These are phyloP conservation scores for Saxispiralis lemnorum DNA, from an alignment of 495 filamentous ascomycete genomes.

Conservation along the genomic window DNA sequence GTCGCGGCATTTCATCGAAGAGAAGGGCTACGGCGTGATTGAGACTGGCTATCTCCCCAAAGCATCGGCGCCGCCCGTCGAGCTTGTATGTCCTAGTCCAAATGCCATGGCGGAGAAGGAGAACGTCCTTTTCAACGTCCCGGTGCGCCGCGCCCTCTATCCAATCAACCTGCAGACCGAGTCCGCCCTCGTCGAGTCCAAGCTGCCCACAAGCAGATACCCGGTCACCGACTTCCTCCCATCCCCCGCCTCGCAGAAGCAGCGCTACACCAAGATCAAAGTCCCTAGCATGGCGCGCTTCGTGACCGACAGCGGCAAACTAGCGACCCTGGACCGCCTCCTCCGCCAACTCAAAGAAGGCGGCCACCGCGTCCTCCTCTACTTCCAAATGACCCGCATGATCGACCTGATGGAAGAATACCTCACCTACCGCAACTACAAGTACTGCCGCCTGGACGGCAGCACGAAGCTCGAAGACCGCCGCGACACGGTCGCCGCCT, in stretches of 20 bases:
- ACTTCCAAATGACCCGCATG: constrained; percentile 99
- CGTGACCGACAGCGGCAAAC: constrained; percentile 91
- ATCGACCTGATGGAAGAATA: constrained; percentile 99
- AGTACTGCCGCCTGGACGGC: constrained; percentile 89
- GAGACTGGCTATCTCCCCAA: constrained; percentile 61
- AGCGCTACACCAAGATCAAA: constrained; percentile 70
- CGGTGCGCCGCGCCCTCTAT: constrained; percentile 56
- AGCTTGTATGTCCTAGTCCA: constrained; percentile 56
- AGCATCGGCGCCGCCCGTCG: constrained; percentile 76
- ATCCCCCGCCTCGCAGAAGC: constrained; percentile 55
- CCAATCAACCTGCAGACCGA: constrained; percentile 50
- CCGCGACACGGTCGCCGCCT: constrained; percentile 89
- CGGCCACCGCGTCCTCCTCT: constrained; percentile 88
- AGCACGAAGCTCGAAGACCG: constrained; percentile 97
- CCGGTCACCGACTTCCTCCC: constrained; percentile 52
- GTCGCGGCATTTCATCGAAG: constrained; percentile 44
- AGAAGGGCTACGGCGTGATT: constrained; percentile 52
- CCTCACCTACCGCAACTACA: constrained; percentile 94
- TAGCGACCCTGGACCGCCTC: constrained; percentile 78
- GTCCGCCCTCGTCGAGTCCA: constrained; percentile 49
- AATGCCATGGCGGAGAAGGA: constrained; percentile 48
- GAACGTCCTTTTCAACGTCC: constrained; percentile 58
- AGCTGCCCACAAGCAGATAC: constrained; percentile 45
- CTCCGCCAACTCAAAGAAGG: constrained; percentile 76
- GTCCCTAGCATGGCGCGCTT: constrained; percentile 98